Percentiles rank a stretch among this genome's conserved stretches.
Evolutionary conservation across 345 rosid genomes (phyloP).

Genomic region (Corchorus olitorius): DNA sequence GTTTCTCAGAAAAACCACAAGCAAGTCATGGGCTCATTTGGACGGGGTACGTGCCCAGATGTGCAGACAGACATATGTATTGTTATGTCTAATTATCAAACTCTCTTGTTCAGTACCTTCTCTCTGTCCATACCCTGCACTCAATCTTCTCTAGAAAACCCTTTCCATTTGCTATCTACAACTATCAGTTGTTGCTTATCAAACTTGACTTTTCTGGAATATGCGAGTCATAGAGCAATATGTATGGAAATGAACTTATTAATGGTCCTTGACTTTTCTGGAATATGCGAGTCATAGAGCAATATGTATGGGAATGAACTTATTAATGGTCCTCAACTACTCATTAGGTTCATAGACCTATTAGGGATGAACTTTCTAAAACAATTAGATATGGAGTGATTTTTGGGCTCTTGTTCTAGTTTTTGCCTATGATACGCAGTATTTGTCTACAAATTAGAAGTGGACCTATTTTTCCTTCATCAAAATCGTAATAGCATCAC

Average conservation of each 20-base stretch:
- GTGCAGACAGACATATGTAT: no score
- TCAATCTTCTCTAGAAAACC: neutral
- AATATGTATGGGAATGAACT: neutral
- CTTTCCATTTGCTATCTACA: neutral
- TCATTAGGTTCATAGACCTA: neutral
- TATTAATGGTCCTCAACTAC: neutral
- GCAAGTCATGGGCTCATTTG: neutral
- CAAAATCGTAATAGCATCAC: neutral
- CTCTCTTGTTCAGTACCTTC: neutral
- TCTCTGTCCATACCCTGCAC: neutral
- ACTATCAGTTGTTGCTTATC: neutral
- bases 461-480: neutral
- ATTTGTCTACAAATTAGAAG: neutral
- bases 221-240: neutral
- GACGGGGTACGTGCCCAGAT: neutral
- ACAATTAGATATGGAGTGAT: neutral
- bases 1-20: neutral
- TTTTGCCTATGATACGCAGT: neutral
- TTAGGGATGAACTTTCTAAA: neutral
- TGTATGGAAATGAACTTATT: neutral
- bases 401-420: neutral
- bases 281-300: neutral
- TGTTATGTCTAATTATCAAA: neutral
- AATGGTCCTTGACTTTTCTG: neutral
- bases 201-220: neutral